Evolutionary conservation across 352 stramenopile species (phyloP).

Genomic region (Saprolegnia parasitica): DNA sequence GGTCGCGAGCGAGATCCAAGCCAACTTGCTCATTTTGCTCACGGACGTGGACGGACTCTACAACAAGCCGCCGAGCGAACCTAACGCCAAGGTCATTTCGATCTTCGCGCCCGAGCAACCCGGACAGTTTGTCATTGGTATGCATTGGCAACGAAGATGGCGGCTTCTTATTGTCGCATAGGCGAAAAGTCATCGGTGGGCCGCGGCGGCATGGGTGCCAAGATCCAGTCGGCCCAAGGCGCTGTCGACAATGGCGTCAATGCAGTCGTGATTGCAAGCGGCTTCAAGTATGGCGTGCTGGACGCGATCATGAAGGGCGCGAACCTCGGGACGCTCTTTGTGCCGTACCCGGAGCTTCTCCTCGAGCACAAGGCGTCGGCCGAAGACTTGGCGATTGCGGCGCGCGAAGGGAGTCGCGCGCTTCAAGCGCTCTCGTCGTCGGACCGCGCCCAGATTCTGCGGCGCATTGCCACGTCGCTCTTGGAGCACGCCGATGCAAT

Average conservation of each 20-base stretch:
- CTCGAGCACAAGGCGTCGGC: conserved; percentile 41
- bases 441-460: conserved; percentile 85
- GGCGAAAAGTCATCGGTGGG: conserved; percentile 73
- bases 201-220: conserved; percentile 93
- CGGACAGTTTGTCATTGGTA: conserved; percentile 60
- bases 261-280: conserved; percentile 91
- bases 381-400: conserved; percentile 78
- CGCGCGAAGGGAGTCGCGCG: conserved; percentile 78
- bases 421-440: conserved; percentile 82
- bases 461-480: conserved; percentile 84
- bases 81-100: conserved; percentile 73
- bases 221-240: conserved; percentile 87
- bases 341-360: conserved; percentile 53
- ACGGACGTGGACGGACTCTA: conserved; percentile 98
- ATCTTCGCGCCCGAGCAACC: conserved; percentile 53
- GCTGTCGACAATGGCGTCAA: conserved; percentile 88
- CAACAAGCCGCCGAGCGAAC: conserved; percentile 75
- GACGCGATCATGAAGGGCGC: conserved; percentile 79
- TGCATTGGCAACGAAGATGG: not conserved
- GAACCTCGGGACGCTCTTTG: conserved; percentile 81
- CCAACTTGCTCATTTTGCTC: conserved; percentile 93
- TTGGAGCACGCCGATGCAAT: conserved; percentile 78
- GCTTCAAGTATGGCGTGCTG: conserved; percentile 91
- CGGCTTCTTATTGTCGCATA: not conserved
- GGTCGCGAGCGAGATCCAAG: conserved; percentile 86